Base-by-base conservation (phyloP, 2,329 filamentous ascomycete genomes). In the Sporothrix pallida region DNA sequence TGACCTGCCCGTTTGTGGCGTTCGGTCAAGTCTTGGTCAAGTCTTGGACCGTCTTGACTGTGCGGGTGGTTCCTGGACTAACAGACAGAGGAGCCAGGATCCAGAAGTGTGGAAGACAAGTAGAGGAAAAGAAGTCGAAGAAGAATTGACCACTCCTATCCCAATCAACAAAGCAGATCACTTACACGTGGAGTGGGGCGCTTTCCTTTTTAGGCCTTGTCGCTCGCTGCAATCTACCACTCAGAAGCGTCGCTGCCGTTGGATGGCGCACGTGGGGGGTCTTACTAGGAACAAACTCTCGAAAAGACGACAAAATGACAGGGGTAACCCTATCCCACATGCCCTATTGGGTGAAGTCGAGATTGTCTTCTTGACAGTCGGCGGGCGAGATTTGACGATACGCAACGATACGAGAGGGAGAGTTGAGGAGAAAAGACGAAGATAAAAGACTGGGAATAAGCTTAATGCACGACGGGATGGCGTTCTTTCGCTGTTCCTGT, bases 171-270 rank as follows among this genome's bases (percentile, higher is more conserved):
- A 12, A 42, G 67, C 2, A 26, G 26, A 42, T 69, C 67, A 69
- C 67, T 69, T 69, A 69, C 67, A 69, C 67, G 67, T 69, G 67
- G 26, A 54, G 67, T 37, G 67, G 67, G 67, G 62, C 62, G 10
- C 12, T 10, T 15, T 7, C 13, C 48, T n/a, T n/a, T 48, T 20
- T 13, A 1, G 42, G 20, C 17, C 1, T 46, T 6, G 37, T 42
- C 17, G 23, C 31, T 63, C 26, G 4, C 31, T 13, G 26, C n/a
- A 26, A 26, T 15, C 15, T n/a, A 13, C 37, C 60, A 63, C 42
- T 42, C 10, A n/a, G 31, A 63, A 37, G 8, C 42, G n/a, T 48
- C 62, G 20, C 10, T 67, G 15, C 20, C 20, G 20, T 44, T 48
- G 46, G 62, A 44, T 48, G 62, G 62, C 42, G 42, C 62, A 67